Conservation (phyloP, 129 eudicot genomes). For the Smallanthus sonchifolius region DNA sequence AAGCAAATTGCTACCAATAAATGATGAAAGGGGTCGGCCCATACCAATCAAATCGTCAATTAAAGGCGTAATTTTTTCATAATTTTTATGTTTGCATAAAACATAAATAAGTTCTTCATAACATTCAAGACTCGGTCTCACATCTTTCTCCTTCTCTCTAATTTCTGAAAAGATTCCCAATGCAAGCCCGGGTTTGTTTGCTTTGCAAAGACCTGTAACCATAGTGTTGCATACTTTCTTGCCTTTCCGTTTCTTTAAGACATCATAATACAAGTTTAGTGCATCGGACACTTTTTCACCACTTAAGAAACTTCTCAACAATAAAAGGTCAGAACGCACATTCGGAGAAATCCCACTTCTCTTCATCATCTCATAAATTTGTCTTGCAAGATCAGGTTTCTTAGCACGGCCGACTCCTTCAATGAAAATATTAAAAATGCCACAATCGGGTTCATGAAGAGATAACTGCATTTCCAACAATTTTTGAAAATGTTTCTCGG, state of each 20-base stretch:
- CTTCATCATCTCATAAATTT: conserved; percentile 54
- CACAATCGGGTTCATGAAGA: conserved; percentile 13
- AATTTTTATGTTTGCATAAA: conserved; percentile 36
- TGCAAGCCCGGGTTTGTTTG: conserved; percentile 46
- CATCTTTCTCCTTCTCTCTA: conserved; percentile 20
- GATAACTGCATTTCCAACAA: conserved; percentile 65
- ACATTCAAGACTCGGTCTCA: conserved; percentile 47
- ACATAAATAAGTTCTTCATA: conserved; percentile 64
- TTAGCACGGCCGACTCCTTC: conserved; percentile 70
- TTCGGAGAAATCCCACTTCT: conserved; percentile 39
- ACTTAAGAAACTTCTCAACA: conserved; percentile 55
- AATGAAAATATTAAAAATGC: conserved; percentile 47
- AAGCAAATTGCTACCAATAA: conserved; percentile 64
- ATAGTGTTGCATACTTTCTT: conserved; percentile 42
- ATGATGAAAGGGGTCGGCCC: conserved; percentile 61
- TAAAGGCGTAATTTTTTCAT: conserved; percentile 32
- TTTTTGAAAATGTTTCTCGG: conserved; percentile 42
- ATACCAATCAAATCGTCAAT: conserved; percentile 41
- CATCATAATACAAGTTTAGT: conserved; percentile 33
- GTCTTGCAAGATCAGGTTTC: conserved; percentile 58
- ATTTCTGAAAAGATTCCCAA: conserved; percentile 36
- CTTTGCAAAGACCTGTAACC: conserved; percentile 65
- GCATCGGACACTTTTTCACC: conserved; percentile 44
- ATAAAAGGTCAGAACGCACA: conserved; percentile 35
- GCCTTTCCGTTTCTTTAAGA: conserved; percentile 31